Evolutionary conservation across 495 filamentous ascomycete species (phyloP).

Genomic region (Durotheca rogersii): DNA sequence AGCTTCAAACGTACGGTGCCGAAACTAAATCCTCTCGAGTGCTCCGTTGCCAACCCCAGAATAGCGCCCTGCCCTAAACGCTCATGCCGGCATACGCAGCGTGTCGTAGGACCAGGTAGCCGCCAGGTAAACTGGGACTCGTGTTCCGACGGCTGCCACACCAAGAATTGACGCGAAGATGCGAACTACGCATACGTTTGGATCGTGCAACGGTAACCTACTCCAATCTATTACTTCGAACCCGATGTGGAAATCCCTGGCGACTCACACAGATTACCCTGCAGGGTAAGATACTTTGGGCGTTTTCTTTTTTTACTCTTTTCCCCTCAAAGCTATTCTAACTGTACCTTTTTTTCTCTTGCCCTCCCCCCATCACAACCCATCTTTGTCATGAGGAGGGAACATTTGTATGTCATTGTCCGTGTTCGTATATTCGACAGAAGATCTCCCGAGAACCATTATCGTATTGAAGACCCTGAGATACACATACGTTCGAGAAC

Average conservation of each 20-base stretch:
- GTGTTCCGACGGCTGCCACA: slow-evolving; percentile 8
- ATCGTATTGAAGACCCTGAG: slow-evolving; percentile 26
- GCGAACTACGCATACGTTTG: slow-evolving; percentile 22
- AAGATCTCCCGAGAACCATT: slow-evolving; percentile 28
- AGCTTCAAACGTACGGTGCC: slow-evolving; percentile 13
- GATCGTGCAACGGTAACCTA: slow-evolving; percentile 15
- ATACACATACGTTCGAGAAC: slow-evolving; percentile 22
- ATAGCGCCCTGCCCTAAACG: slow-evolving; percentile 16
- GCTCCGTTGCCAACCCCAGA: slow-evolving; percentile 6
- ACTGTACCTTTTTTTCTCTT: not conserved
- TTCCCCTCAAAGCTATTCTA: slow-evolving; percentile 27
- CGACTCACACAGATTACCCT: slow-evolving; percentile 10
- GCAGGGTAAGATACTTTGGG: slow-evolving; percentile 11
- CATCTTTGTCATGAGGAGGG: slow-evolving; percentile 30
- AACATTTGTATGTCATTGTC: slow-evolving; percentile 19
- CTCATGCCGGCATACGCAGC: not conserved
- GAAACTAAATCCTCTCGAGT: slow-evolving; percentile 11
- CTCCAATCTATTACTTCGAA: not conserved
- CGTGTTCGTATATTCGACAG: slow-evolving; percentile 18
- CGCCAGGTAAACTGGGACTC: not conserved
- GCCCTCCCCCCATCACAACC: slow-evolving; percentile 18
- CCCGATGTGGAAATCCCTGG: slow-evolving; percentile 3
- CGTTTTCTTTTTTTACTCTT: not conserved
- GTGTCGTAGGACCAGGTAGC: not conserved
- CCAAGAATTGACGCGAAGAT: slow-evolving; percentile 21